These are phyloP conservation scores for Termitomyces sp. DNA, from an alignment of 768 basidiomycete species.

Conservation along the genomic window DNA sequence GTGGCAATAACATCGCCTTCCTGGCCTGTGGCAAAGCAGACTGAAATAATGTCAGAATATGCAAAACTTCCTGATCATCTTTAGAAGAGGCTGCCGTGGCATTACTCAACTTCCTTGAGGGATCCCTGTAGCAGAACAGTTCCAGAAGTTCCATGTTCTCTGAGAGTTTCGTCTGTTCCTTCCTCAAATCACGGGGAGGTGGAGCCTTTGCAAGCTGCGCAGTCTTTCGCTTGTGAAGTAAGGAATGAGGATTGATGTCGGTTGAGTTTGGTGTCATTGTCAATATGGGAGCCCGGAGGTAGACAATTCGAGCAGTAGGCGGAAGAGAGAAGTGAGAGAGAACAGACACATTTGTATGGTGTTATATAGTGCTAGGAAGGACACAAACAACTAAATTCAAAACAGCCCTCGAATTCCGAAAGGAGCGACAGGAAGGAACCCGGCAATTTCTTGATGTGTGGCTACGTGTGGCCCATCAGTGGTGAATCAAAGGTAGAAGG, in stretches of 20 bases:
- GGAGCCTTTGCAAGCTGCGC: background rate
- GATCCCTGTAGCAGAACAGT: background rate
- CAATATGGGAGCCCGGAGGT: background rate
- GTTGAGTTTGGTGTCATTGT: background rate
- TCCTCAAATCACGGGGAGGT: background rate
- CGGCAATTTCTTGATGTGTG: too few relatives aligned
- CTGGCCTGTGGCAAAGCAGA: background rate
- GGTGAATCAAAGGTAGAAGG: too few relatives aligned
- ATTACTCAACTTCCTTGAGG: background rate
- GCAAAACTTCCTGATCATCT: background rate
- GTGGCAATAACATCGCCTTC: background rate
- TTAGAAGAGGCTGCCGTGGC: background rate
- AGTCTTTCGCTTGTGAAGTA: background rate
- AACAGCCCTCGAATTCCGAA: too few relatives aligned
- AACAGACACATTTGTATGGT: too few relatives aligned
- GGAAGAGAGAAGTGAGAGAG: background rate
- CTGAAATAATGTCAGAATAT: background rate
- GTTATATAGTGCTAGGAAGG: background rate
- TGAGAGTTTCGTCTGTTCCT: background rate
- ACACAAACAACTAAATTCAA: background rate
- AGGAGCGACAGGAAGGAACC: too few relatives aligned
- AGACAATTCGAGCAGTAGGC: background rate
- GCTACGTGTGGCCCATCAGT: too few relatives aligned
- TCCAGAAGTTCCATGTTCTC: background rate
- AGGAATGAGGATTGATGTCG: background rate